Percentiles rank a stretch among this genome's conserved stretches.
Conservation (phyloP, 371 early-diverging fungal species). For the Mortierella sp. region DNA sequence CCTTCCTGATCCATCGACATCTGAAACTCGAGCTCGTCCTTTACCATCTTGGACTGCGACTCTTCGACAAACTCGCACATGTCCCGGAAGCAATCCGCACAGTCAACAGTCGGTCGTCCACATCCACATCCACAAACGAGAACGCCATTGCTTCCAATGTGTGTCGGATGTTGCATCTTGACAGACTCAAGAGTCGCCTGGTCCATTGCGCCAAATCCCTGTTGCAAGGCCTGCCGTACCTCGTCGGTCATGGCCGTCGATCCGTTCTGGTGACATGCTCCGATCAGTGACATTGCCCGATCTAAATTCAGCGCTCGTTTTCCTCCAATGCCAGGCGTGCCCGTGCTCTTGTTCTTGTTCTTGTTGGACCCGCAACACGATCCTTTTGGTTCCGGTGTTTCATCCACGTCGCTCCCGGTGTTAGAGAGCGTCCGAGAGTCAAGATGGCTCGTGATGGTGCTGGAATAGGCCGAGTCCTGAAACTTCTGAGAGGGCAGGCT, state of each 20-base stretch:
- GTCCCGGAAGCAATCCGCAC: conserved; percentile 69
- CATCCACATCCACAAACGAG: conserved; percentile 73
- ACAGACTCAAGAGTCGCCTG: conserved; percentile 30
- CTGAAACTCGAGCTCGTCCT: conserved; percentile 45
- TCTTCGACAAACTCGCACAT: conserved; percentile 63
- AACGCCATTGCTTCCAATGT: conserved; percentile 65
- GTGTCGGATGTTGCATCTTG: conserved; percentile 53
- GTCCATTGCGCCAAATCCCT: conserved; percentile 22
- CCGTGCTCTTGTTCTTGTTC: not conserved
- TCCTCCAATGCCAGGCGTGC: not conserved
- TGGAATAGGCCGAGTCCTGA: not conserved
- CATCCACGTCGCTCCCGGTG: not conserved
- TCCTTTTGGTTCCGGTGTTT: conserved; percentile 18
- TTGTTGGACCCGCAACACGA: conserved; percentile 38
- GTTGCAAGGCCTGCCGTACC: conserved; percentile 26
- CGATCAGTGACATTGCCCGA: conserved; percentile 37
- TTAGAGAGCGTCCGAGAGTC: not conserved
- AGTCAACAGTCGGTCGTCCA: conserved; percentile 67
- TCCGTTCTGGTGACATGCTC: conserved; percentile 26
- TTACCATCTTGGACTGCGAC: conserved; percentile 39
- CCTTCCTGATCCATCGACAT: conserved; percentile 44
- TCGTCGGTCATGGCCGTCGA: conserved; percentile 18
- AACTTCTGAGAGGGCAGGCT: not conserved
- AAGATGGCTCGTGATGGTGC: not conserved
- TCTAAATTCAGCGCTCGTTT: conserved; percentile 27